These are phyloP conservation scores for Petunia secreta DNA, from an alignment of 257 asterid species.

Conservation along the genomic window DNA sequence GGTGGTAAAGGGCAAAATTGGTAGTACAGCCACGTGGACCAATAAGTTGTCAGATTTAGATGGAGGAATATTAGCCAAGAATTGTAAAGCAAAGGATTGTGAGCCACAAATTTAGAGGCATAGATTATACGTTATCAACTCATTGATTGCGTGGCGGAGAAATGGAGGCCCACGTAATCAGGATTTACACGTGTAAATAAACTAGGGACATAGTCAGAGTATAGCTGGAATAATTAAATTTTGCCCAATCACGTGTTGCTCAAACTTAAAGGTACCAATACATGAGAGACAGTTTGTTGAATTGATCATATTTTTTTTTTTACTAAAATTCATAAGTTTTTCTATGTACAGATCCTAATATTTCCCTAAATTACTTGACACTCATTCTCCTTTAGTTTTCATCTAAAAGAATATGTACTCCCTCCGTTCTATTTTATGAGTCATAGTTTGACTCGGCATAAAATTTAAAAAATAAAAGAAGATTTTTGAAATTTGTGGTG, in stretches of 20 bases:
- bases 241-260: constrained; percentile 2
- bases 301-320: too few relatives aligned
- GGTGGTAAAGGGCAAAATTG: background rate
- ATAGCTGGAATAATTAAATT: background rate
- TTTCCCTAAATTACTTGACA: too few relatives aligned
- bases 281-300: too few relatives aligned
- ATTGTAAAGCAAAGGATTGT: background rate
- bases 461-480: too few relatives aligned
- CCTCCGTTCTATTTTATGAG: too few relatives aligned
- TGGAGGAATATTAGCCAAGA: constrained; percentile 15
- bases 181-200: background rate
- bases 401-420: too few relatives aligned
- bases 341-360: too few relatives aligned
- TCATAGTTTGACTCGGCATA: too few relatives aligned
- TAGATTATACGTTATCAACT: background rate
- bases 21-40: background rate
- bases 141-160: background rate
- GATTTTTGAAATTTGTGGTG: too few relatives aligned
- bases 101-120: constrained; percentile 14
- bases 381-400: too few relatives aligned
- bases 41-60: background rate
- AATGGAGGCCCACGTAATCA: background rate
- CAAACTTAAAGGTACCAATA: too few relatives aligned
- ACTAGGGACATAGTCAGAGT: background rate
- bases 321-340: too few relatives aligned